Evolutionary conservation across 192 early-diverging fungal genomes (phyloP).

Genomic region (Haplosporangium gracile): DNA sequence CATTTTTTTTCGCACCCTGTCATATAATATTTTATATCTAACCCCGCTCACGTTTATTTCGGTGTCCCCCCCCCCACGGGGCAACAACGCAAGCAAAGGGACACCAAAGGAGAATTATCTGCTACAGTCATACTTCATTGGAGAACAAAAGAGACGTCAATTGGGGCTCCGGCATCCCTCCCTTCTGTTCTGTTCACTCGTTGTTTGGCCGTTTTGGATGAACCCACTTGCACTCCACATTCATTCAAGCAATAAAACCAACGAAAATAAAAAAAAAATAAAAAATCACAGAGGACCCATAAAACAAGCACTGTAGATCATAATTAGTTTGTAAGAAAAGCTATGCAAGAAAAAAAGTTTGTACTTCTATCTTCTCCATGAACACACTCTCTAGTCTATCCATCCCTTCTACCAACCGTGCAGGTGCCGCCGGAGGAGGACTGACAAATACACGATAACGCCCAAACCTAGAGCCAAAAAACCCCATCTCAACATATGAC

Average conservation of each 20-base stretch:
- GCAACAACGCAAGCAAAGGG: background rate
- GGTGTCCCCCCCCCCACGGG: background rate
- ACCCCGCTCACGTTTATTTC: no score
- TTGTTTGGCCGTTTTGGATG: background rate
- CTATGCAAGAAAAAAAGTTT: background rate
- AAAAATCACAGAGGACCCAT: no score
- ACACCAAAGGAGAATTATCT: background rate
- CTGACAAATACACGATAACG: constrained; percentile 9
- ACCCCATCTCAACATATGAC: constrained; percentile 46
- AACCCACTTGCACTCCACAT: background rate
- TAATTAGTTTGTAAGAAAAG: background rate
- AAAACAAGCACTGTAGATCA: background rate
- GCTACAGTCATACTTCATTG: background rate
- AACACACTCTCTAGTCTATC: no score
- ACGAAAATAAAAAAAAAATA: background rate
- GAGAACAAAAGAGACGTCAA: background rate
- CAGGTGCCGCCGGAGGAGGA: constrained; percentile 30
- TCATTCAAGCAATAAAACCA: no score
- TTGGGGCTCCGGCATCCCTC: background rate
- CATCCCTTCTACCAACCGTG: constrained; percentile 28
- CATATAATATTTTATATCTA: background rate
- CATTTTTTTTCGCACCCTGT: constrained; percentile 6
- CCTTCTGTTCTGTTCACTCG: background rate
- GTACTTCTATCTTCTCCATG: no score
- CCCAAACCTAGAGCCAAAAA: constrained; percentile 38